Conservation (phyloP, 176 grass and related monocot species). For the Phragmites australis region DNA sequence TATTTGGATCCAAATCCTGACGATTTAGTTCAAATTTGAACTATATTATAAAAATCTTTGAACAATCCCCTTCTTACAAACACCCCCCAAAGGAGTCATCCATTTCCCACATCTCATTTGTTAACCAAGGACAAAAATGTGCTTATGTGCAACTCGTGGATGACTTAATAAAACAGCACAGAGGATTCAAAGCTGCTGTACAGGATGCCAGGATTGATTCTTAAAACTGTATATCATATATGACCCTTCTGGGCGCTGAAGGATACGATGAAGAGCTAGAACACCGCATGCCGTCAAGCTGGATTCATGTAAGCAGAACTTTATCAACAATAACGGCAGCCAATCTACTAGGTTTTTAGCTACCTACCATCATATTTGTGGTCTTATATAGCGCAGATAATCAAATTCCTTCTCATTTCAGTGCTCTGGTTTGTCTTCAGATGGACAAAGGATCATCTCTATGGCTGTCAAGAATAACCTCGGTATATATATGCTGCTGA, state of each 20-base stretch:
- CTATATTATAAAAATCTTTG: neutral
- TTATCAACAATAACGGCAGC: neutral
- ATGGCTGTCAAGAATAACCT: conserved; percentile 21
- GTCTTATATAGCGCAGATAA: conserved; percentile 12
- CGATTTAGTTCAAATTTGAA: neutral
- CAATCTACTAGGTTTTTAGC: neutral
- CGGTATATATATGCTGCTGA: conserved; percentile 32
- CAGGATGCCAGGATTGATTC: conserved; percentile 7
- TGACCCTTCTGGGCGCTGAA: conserved; percentile 15
- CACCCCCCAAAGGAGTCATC: neutral
- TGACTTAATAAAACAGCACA: neutral
- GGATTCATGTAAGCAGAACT: conserved; percentile 28
- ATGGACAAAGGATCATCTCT: conserved; percentile 35
- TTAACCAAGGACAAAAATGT: neutral
- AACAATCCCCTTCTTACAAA: neutral
- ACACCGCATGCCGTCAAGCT: neutral
- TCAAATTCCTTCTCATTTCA: conserved; percentile 10
- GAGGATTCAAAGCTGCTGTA: neutral
- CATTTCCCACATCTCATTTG: conserved; percentile 13
- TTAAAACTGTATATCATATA: conserved; percentile 20
- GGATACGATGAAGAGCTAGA: conserved; percentile 19
- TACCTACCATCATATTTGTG: conserved; percentile 16
- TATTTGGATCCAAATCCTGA: neutral
- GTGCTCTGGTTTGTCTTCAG: conserved; percentile 34
- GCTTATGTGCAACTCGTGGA: conserved; percentile 12